These are phyloP conservation scores for Amauroascus niger DNA, from an alignment of 2,329 filamentous ascomycete genomes.

Conservation along the genomic window DNA sequence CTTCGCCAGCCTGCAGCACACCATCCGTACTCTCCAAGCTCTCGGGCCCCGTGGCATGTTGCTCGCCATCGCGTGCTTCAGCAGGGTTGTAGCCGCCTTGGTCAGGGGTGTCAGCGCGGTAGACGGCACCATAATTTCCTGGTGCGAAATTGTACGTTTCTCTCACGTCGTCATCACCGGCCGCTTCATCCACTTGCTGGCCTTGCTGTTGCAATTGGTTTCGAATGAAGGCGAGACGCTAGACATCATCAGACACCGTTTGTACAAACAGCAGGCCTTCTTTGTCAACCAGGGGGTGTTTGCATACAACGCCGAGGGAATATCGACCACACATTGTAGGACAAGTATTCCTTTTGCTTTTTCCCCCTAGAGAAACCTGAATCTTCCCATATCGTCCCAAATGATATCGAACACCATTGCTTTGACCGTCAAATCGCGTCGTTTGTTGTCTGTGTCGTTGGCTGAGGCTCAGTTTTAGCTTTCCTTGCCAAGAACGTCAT, in stretches of 20 bases:
- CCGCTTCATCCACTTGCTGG: slow-evolving; percentile 62
- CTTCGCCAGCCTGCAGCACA: slow-evolving; percentile 3
- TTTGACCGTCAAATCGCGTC: neutral
- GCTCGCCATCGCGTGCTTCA: slow-evolving; percentile 17
- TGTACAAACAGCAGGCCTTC: neutral
- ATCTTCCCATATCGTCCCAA: too few relatives aligned
- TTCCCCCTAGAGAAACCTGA: neutral
- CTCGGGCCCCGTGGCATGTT: slow-evolving; percentile 20
- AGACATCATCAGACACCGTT: slow-evolving; percentile 13
- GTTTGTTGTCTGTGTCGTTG: neutral
- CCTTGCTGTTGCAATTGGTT: slow-evolving; percentile 62
- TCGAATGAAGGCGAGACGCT: slow-evolving; percentile 70
- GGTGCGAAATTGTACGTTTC: slow-evolving; percentile 91
- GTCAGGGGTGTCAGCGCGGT: slow-evolving; percentile 63
- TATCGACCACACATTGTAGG: slow-evolving; percentile 58
- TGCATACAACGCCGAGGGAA: slow-evolving; percentile 50
- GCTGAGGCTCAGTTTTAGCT: neutral
- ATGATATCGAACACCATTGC: neutral
- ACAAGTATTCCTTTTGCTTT: neutral
- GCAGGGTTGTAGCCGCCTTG: slow-evolving; percentile 38
- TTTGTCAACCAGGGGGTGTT: slow-evolving; percentile 11
- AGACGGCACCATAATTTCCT: slow-evolving; percentile 74
- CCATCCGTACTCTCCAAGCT: slow-evolving; percentile 18
- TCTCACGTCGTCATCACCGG: slow-evolving; percentile 58
- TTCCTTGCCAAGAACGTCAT: slow-evolving; percentile 6